phyloP scores from a whole-genome alignment of 164 flowering plant species.

The Pachysandra terminalis region DNA sequence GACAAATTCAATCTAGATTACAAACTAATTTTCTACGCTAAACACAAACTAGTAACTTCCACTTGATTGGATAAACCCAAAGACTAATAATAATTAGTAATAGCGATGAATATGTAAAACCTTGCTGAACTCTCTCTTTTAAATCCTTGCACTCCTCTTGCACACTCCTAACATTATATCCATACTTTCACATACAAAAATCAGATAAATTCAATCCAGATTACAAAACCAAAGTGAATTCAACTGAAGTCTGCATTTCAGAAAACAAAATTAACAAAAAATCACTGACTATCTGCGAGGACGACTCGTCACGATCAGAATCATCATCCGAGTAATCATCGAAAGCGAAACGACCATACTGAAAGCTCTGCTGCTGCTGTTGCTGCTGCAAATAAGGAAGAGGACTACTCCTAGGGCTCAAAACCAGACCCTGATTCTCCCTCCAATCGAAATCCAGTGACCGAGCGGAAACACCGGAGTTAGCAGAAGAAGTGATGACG shows the following conservation, averaged over 20 bases:
- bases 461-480: slow-evolving; percentile 8
- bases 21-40: no score
- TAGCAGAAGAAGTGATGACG: slow-evolving; percentile 21
- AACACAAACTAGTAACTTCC: no score
- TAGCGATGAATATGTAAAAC: no score
- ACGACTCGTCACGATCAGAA: slow-evolving; percentile 36
- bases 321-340: slow-evolving; percentile 49
- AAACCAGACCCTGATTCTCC: slow-evolving; percentile 11
- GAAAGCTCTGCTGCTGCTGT: slow-evolving; percentile 21
- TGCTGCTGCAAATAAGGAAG: slow-evolving; percentile 15
- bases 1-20: no score
- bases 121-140: no score
- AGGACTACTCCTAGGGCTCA: slow-evolving; percentile 14
- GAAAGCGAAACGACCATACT: slow-evolving; percentile 19
- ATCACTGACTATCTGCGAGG: slow-evolving; percentile 25
- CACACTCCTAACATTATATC: background rate
- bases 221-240: background rate
- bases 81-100: no score
- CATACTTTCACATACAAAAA: background rate
- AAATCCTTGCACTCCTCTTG: background rate
- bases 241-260: background rate
- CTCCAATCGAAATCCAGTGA: slow-evolving; percentile 22
- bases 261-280: background rate
- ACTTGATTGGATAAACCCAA: no score
- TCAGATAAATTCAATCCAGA: no score